Conservation (phyloP, 768 basidiomycete genomes). For the Psilocybe azurescens region DNA sequence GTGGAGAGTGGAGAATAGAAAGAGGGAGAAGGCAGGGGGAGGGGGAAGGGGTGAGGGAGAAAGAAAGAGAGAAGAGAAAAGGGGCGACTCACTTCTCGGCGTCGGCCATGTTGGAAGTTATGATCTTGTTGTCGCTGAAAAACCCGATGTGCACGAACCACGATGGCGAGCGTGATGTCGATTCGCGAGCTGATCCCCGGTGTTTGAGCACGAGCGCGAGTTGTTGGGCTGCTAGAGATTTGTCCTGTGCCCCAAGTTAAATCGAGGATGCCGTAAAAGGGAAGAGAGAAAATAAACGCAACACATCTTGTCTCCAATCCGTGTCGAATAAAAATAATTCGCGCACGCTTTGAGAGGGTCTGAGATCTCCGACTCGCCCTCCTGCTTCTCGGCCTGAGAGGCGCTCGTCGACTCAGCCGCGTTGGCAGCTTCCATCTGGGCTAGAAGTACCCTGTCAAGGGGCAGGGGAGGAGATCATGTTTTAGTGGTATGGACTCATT, state of each 20-base stretch:
- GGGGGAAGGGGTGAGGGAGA: too few relatives aligned
- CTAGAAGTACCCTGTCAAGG: constrained; percentile 56
- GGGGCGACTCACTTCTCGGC: constrained; percentile 73
- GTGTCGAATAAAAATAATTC: constrained; percentile 68
- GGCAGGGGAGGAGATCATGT: constrained; percentile 58
- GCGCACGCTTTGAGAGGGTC: constrained; percentile 87
- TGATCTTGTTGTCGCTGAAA: constrained; percentile 80
- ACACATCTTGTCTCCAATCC: constrained; percentile 82
- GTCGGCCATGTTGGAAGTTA: constrained; percentile 72
- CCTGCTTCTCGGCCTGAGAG: constrained; percentile 86
- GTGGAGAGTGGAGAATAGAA: background rate
- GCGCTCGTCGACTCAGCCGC: constrained; percentile 75
- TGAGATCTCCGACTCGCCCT: constrained; percentile 95
- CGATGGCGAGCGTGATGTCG: constrained; percentile 88
- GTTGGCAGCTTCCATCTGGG: constrained; percentile 72
- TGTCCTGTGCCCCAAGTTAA: constrained; percentile 53
- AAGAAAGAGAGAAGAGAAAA: background rate
- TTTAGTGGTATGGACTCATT: constrained; percentile 86
- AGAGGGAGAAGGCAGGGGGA: too few relatives aligned
- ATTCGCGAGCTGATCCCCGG: constrained; percentile 93
- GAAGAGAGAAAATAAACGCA: background rate
- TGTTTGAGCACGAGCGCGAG: constrained; percentile 84
- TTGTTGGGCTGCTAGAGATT: constrained; percentile 80
- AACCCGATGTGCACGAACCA: constrained; percentile 72
- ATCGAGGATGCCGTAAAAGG: background rate